Percentiles rank a stretch among this genome's conserved stretches.
Evolutionary conservation across 2,329 filamentous ascomycete genomes (phyloP).

Genomic region (Lecanicillium sp.): DNA sequence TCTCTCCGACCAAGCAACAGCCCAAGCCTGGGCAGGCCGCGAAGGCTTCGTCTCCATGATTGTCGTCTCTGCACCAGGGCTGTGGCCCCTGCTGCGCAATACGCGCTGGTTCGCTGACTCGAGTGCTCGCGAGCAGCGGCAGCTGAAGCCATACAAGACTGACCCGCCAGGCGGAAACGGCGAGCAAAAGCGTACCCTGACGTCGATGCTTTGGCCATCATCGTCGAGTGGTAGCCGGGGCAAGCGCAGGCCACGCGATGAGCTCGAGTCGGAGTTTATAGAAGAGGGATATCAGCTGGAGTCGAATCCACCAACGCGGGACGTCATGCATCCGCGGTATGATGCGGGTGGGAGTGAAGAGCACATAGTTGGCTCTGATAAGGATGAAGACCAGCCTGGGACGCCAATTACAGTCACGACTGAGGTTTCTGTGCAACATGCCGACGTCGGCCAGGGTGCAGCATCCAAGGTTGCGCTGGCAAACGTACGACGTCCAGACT

Average conservation of each 20-base stretch:
- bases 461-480: not conserved
- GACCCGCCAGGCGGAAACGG: no score
- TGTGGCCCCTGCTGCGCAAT: slow-evolving; percentile 6
- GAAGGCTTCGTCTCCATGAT: slow-evolving; percentile 10
- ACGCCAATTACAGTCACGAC: slow-evolving; percentile 1
- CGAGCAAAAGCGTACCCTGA: not conserved
- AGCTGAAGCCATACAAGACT: not conserved
- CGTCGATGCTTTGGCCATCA: not conserved
- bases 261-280: not conserved
- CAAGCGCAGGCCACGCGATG: not conserved
- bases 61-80: slow-evolving; percentile 7
- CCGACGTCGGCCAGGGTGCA: not conserved
- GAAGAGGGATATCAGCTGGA: slow-evolving; percentile 1
- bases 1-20: slow-evolving; percentile 7
- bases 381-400: not conserved
- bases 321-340: not conserved
- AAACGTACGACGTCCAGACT: not conserved
- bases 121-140: no score
- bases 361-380: not conserved
- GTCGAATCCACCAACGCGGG: not conserved
- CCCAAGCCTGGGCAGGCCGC: slow-evolving; percentile 11
- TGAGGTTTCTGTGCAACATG: not conserved
- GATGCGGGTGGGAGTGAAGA: not conserved
- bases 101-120: not conserved
- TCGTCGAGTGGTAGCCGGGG: not conserved